Conservation (phyloP, 192 early-diverging fungal genomes). For the Podila verticillata region DNA sequence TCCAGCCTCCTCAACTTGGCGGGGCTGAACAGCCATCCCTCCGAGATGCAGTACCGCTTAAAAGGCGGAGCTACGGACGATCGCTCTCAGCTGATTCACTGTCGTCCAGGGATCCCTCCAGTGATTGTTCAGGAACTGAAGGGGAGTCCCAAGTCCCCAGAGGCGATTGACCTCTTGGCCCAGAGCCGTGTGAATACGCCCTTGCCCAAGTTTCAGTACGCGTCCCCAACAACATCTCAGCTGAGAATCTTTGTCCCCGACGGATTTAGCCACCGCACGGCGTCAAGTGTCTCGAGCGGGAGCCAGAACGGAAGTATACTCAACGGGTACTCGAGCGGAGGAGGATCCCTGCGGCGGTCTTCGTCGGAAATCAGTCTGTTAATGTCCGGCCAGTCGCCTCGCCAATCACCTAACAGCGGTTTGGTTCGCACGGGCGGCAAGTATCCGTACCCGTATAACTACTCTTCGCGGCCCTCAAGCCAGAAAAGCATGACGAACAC, state of each 20-base stretch:
- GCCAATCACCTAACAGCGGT: neutral
- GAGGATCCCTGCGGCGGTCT: constrained; percentile 5
- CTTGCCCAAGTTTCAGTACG: constrained; percentile 34
- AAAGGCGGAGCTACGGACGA: constrained; percentile 20
- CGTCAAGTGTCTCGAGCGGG: constrained; percentile 3
- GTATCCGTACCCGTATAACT: constrained; percentile 16
- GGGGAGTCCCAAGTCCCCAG: constrained; percentile 17
- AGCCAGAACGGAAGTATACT: constrained; percentile 12
- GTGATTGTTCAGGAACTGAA: constrained; percentile 26
- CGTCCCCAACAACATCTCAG: constrained; percentile 39
- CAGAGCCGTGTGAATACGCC: constrained; percentile 4
- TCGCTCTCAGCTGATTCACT: constrained; percentile 24
- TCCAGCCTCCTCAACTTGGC: constrained; percentile 21
- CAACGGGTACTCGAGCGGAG: neutral
- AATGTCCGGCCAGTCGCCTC: neutral
- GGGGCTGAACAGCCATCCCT: constrained; percentile 3
- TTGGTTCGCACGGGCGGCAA: constrained; percentile 7
- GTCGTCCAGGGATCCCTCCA: constrained; percentile 13
- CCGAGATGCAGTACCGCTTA: constrained; percentile 22
- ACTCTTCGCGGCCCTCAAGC: constrained; percentile 1
- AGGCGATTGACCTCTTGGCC: constrained; percentile 2
- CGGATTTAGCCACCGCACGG: neutral
- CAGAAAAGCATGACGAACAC: neutral
- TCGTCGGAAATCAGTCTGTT: constrained; percentile 23
- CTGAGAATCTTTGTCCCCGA: constrained; percentile 44